Conservation (phyloP, 192 early-diverging fungal genomes). For the Cetraspora pellucida region DNA sequence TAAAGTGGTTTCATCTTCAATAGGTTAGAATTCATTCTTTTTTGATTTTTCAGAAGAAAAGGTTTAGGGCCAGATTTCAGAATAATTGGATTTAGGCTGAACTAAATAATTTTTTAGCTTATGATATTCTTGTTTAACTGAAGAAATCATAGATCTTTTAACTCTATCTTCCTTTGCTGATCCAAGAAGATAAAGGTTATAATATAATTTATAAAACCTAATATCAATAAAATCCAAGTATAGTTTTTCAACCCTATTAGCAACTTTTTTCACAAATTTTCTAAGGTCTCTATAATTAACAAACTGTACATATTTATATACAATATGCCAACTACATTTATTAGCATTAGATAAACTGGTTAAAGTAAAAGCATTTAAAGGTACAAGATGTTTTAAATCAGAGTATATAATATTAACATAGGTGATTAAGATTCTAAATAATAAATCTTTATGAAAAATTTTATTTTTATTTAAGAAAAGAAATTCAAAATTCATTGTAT, state of each 20-base stretch:
- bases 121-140: slow-evolving; percentile 5
- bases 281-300: slow-evolving; percentile 26
- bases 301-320: slow-evolving; percentile 6
- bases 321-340: slow-evolving; percentile 25
- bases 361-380: slow-evolving; percentile 21
- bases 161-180: slow-evolving; percentile 19
- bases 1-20: too few relatives aligned
- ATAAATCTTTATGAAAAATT: slow-evolving; percentile 11
- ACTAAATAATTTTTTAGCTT: slow-evolving; percentile 26
- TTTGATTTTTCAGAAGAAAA: slow-evolving; percentile 17
- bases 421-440: slow-evolving; percentile 19
- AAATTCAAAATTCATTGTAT: not conserved
- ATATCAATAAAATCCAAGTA: slow-evolving; percentile 26
- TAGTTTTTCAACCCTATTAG: not conserved
- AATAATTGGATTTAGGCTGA: slow-evolving; percentile 32
- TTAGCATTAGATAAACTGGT: slow-evolving; percentile 23
- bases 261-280: slow-evolving; percentile 12
- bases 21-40: slow-evolving; percentile 12
- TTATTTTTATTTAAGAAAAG: slow-evolving; percentile 1
- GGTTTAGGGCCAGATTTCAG: slow-evolving; percentile 19
- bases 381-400: not conserved
- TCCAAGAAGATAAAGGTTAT: slow-evolving; percentile 14
- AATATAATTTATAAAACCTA: slow-evolving; percentile 15
- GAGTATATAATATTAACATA: not conserved
- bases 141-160: too few relatives aligned